phyloP scores from a whole-genome alignment of 164 flowering plant species.

The Nymphaea thermarum region DNA sequence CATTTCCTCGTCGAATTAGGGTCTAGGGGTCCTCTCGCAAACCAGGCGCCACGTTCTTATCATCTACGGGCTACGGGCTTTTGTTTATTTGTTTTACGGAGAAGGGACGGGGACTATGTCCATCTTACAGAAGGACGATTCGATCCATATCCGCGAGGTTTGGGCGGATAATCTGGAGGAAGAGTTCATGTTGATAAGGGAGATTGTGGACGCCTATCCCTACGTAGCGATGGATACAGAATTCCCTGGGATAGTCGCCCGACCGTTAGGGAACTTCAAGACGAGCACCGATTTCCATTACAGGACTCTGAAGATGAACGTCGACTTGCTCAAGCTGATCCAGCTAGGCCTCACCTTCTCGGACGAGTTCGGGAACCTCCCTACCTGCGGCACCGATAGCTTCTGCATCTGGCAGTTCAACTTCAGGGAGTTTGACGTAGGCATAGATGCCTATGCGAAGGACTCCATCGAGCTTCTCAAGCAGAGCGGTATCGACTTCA shows the following conservation, averaged over 20 bases:
- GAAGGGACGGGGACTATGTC: constrained; percentile 2
- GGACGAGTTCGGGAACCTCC: constrained; percentile 16
- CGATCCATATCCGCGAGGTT: constrained; percentile 12
- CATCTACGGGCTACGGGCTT: too few species aligned
- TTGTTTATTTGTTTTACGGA: too few species aligned
- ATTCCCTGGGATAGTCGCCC: constrained; percentile 17
- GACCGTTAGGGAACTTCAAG: constrained; percentile 16
- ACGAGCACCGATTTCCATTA: constrained; percentile 18
- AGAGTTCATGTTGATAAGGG: constrained; percentile 9
- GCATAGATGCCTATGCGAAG: constrained; percentile 13
- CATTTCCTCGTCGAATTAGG: too few species aligned
- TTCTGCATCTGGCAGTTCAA: constrained; percentile 22
- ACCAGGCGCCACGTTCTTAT: too few species aligned
- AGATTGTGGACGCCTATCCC: constrained; percentile 32
- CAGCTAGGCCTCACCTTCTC: constrained; percentile 28
- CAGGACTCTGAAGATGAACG: constrained; percentile 27
- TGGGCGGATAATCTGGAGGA: constrained; percentile 13
- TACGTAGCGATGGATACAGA: constrained; percentile 42
- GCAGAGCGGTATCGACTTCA: constrained; percentile 28
- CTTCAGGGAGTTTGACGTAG: constrained; percentile 16
- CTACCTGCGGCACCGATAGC: constrained; percentile 16
- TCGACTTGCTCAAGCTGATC: constrained; percentile 18
- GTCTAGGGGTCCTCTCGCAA: too few species aligned
- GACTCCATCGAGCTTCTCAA: constrained; percentile 20
- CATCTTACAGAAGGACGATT: constrained; percentile 5